Evolutionary conservation across 495 filamentous ascomycete species (phyloP).

Genomic region (Daldinia bambusicola): DNA sequence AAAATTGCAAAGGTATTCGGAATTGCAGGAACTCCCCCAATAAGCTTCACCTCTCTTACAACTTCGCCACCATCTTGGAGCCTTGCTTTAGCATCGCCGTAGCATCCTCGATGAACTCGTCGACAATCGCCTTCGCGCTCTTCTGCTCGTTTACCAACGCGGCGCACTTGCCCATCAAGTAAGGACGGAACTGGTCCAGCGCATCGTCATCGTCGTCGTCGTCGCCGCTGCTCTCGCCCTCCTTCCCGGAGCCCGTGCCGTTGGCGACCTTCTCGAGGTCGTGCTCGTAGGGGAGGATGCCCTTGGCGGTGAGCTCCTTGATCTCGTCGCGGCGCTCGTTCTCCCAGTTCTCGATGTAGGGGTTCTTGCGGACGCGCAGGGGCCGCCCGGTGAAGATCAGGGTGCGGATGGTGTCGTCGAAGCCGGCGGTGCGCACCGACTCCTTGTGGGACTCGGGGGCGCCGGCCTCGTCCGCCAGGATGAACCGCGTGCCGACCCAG

Average conservation of each 20-base stretch:
- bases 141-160: constrained; percentile 95
- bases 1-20: neutral
- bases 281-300: constrained; percentile 90
- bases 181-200: constrained; percentile 91
- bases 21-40: neutral
- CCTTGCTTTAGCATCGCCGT: constrained; percentile 73
- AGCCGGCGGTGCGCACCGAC: constrained; percentile 89
- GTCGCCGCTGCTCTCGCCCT: constrained; percentile 56
- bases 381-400: constrained; percentile 98
- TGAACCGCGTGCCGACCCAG: constrained; percentile 97
- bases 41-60: constrained; percentile 55
- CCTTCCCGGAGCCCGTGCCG: constrained; percentile 75
- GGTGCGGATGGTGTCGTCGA: constrained; percentile 94
- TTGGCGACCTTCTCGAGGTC: constrained; percentile 83
- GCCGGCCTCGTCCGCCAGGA: constrained; percentile 91
- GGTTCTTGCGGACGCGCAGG: constrained; percentile 89
- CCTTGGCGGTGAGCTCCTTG: constrained; percentile 87
- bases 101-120: constrained; percentile 92
- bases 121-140: constrained; percentile 89
- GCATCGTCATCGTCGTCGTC: constrained; percentile 70
- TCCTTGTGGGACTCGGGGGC: constrained; percentile 96
- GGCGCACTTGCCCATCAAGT: constrained; percentile 95
- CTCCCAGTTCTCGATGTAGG: constrained; percentile 97
- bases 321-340: constrained; percentile 88
- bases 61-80: constrained; percentile 71